Conservation (phyloP, 208 protist genomes). For the Vickermania spadyakhi region DNA sequence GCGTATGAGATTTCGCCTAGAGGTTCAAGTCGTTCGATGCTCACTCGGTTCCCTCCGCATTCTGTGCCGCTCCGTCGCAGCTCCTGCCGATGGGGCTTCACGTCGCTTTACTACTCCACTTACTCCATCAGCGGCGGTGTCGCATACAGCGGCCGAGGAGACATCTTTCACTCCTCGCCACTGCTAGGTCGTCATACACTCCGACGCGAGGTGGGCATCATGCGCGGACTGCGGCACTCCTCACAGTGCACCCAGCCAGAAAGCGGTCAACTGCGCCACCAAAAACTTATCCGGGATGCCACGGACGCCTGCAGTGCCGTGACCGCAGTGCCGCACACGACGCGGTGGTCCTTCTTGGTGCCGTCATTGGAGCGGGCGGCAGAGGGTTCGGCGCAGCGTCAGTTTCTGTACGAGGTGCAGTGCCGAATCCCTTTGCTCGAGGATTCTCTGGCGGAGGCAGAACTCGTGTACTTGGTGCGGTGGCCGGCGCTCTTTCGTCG, state of each 20-base stretch:
- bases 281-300: constrained; percentile 36
- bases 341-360: constrained; percentile 56
- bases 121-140: no score
- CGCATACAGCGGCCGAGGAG: constrained; percentile 58
- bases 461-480: constrained; percentile 36
- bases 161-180: constrained; percentile 22
- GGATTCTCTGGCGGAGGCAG: constrained; percentile 58
- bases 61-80: no score
- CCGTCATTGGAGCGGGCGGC: constrained; percentile 28
- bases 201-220: constrained; percentile 10
- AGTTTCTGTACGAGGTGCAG: constrained; percentile 68
- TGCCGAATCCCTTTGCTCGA: constrained; percentile 64
- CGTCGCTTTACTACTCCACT: neutral
- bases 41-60: no score
- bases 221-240: constrained; percentile 32
- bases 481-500: constrained; percentile 51
- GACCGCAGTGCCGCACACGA: constrained; percentile 13
- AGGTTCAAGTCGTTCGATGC: no score
- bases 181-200: constrained; percentile 16
- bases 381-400: constrained; percentile 17
- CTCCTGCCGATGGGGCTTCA: no score
- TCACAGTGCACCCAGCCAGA: constrained; percentile 52
- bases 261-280: constrained; percentile 55
- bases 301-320: neutral
- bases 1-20: no score